Base-by-base conservation (phyloP, 2,329 filamentous ascomycete species). In the Lecanicillium sp. region DNA sequence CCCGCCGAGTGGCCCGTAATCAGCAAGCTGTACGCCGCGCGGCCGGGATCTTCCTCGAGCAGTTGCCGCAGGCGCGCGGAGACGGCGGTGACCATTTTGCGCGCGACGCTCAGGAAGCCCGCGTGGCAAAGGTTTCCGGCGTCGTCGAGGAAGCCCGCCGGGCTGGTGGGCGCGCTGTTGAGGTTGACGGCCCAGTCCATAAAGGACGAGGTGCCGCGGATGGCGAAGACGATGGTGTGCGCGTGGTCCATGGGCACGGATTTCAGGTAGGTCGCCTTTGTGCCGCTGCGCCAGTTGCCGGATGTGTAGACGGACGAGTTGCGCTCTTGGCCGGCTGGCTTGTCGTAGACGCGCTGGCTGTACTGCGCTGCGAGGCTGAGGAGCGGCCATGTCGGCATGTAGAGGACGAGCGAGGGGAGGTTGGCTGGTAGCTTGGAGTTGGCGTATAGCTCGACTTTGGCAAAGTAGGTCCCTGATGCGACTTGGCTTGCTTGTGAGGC, bases 111-210 rank as follows among this genome's bases (percentile, higher is more conserved):
- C 0, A 94, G 68, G 49, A 94, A 94, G 0, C 87, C 87, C 1
- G 83, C 71, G 54, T 94, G 87, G 54, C 86, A 92, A 12, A 81
- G 68, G 52, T 94, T 94, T 13, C 76, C 78, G 0, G 70, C 58
- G 49, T 94, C 87, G 52, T 94, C 87, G 18, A 94, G 68, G 54
- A 94, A 92, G 2, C 74, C 76, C 0, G 54, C 56, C 0, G 87
- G 85, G 2, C 77, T 69, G 0, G 73, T 68, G 0, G 86, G 86
- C 0, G 73, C 77, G 2, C 75, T 75, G 36, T 84, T 77, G 39
- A 92, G 71, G 56, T 94, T 94, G 33, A 92, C 84, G 2, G 83
- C 75, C 87, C 87, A 94, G 61, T 94, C 87, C 65, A 84, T 79
- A 49, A 92, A 84, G 6, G 77, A 84, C 17, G 86, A 78, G 1